phyloP scores from a whole-genome alignment of 192 early-diverging fungal genomes.

The Paraglomus brasilianum region DNA sequence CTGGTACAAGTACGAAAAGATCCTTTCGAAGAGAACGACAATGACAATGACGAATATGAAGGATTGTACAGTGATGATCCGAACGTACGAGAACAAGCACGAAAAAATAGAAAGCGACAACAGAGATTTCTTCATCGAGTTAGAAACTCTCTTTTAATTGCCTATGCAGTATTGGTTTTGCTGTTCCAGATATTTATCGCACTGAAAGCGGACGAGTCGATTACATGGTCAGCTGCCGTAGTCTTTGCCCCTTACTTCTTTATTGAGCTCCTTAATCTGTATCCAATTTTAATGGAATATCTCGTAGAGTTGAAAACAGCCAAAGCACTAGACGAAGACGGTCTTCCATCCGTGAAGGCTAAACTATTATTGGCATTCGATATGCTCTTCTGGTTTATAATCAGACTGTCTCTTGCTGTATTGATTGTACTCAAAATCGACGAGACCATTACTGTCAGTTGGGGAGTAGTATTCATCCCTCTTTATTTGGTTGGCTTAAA shows the following conservation, averaged over 20 bases:
- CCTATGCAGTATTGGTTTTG: conserved; percentile 55
- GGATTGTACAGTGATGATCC: conserved; percentile 41
- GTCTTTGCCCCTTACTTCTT: conserved; percentile 85
- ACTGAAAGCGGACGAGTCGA: conserved; percentile 62
- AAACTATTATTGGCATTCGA: conserved; percentile 42
- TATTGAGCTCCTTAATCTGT: conserved; percentile 69
- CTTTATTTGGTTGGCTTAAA: conserved; percentile 61
- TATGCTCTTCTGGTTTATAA: conserved; percentile 60
- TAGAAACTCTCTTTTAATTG: conserved; percentile 30
- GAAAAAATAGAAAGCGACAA: conserved; percentile 46
- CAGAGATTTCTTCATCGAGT: conserved; percentile 25
- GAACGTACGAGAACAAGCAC: conserved; percentile 38
- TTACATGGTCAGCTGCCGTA: conserved; percentile 58
- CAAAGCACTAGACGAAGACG: conserved; percentile 31
- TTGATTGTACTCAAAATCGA: conserved; percentile 68
- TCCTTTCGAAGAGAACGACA: conserved; percentile 44
- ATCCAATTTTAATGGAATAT: conserved; percentile 45
- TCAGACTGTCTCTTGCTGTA: conserved; percentile 66
- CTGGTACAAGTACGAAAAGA: conserved; percentile 34
- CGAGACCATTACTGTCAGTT: conserved; percentile 51
- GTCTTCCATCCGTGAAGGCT: background rate
- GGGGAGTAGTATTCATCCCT: conserved; percentile 70
- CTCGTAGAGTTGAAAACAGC: conserved; percentile 32
- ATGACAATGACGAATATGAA: conserved; percentile 46
- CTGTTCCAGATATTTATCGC: conserved; percentile 82